phyloP scores from a whole-genome alignment of 2,329 filamentous ascomycete genomes.

The Alternaria triticina region DNA sequence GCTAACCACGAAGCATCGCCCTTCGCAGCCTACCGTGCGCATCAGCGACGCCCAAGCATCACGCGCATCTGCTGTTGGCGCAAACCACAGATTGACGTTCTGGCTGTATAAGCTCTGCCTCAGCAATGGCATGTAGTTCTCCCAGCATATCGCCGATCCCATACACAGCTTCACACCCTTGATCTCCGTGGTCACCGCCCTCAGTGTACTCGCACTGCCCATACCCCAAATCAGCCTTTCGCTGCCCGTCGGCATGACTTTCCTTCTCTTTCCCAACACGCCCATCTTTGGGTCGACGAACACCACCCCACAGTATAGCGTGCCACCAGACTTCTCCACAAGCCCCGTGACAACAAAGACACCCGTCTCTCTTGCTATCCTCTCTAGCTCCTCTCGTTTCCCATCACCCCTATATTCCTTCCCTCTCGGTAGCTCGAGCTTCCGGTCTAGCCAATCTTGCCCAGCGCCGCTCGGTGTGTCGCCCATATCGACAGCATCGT shows the following conservation, averaged over 20 bases:
- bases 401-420: slow-evolving; percentile 69
- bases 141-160: slow-evolving; percentile 92
- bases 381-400: slow-evolving; percentile 79
- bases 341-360: slow-evolving; percentile 82
- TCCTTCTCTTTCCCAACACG: slow-evolving; percentile 81
- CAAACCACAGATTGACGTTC: slow-evolving; percentile 90
- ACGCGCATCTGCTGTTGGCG: slow-evolving; percentile 84
- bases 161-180: slow-evolving; percentile 80
- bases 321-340: slow-evolving; percentile 81
- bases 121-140: slow-evolving; percentile 93
- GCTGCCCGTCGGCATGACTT: slow-evolving; percentile 88
- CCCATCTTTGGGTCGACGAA: slow-evolving; percentile 80
- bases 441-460: slow-evolving; percentile 71
- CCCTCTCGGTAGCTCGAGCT: slow-evolving; percentile 59
- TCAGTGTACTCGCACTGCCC: slow-evolving; percentile 77
- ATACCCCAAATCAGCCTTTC: slow-evolving; percentile 91
- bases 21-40: slow-evolving; percentile 80
- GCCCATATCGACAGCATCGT: slow-evolving; percentile 79
- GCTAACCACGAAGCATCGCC: slow-evolving; percentile 82
- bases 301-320: slow-evolving; percentile 80
- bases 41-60: slow-evolving; percentile 85
- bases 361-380: slow-evolving; percentile 75
- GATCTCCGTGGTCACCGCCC: slow-evolving; percentile 79
- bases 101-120: slow-evolving; percentile 85
- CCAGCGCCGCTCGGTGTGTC: slow-evolving; percentile 76